Evolutionary conservation across 352 stramenopile species (phyloP).

Genomic region (Phytopythium helicoides): DNA sequence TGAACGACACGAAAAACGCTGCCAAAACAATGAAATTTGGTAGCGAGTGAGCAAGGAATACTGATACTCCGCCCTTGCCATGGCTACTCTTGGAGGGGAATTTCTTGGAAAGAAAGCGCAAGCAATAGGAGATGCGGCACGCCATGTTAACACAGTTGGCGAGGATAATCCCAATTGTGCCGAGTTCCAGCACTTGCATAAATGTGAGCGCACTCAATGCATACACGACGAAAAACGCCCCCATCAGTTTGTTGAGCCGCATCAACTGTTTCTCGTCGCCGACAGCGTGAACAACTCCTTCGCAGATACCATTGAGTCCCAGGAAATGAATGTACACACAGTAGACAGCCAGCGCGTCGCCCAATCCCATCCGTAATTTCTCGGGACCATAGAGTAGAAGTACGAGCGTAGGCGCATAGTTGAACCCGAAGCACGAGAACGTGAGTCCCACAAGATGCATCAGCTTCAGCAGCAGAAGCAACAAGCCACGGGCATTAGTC

Average conservation of each 20-base stretch:
- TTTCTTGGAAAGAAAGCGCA: constrained; percentile 62
- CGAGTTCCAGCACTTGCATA: constrained; percentile 54
- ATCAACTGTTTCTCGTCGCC: constrained; percentile 67
- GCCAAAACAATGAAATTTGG: constrained; percentile 45
- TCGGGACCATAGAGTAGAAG: constrained; percentile 76
- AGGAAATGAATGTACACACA: constrained; percentile 96
- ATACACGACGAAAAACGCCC: constrained; percentile 80
- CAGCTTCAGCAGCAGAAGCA: constrained; percentile 80
- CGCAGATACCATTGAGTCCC: constrained; percentile 94
- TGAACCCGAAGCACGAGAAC: constrained; percentile 83
- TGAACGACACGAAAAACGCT: constrained; percentile 41
- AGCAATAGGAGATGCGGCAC: constrained; percentile 80
- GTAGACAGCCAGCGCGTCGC: constrained; percentile 65
- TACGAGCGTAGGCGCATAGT: constrained; percentile 79
- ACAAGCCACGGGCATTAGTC: constrained; percentile 32
- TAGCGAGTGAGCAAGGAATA: constrained; percentile 52
- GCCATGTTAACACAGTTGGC: constrained; percentile 89
- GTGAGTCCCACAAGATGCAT: constrained; percentile 83
- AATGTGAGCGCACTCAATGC: constrained; percentile 58
- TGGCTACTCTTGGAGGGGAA: constrained; percentile 23
- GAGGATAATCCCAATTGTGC: constrained; percentile 73
- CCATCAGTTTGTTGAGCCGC: constrained; percentile 78
- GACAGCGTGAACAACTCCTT: constrained; percentile 95
- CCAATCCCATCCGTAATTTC: constrained; percentile 57
- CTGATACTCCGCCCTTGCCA: constrained; percentile 4